Evolutionary conservation across 1,284 basidiomycete genomes (phyloP), one percentile per base, ranked within the genome.

Genomic region (Austroboletus rostrupii): DNA sequence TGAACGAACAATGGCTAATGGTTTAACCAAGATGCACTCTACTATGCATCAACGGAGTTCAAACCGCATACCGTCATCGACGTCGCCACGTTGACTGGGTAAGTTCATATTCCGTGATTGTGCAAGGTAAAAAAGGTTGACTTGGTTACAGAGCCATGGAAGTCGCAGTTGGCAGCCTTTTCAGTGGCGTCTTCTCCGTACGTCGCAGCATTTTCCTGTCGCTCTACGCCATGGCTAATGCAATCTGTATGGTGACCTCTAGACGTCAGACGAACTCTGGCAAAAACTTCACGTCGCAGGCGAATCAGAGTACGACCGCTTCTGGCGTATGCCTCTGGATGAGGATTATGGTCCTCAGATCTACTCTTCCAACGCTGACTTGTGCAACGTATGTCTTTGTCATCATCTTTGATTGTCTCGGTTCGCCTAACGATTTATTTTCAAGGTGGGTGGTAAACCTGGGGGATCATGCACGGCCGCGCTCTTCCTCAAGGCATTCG

Each of bases 271-370:
- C 57, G 68, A 73, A 19, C 80, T 92, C 23, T 95, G 90, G 90
- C 64, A 79, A 39, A 75, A 82, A 53, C 77, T 95, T 10, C 74
- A 83, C 57, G 72, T 66, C 2, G 90, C 92, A 1, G 90, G 90
- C 16, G 77, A 81, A 66, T 69, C 72, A 11, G 90, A 92, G 61
- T 79, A 85, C 61, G 90, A 92, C 68, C 80, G 85, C 38, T 84
- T 92, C 74, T 91, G 89, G 89, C 79, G 87, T 43, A 85, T 92
- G 85, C 91, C 83, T 35, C 75, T 95, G 53, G 83, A 87, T 59
- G 89, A 92, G 49, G 85, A 85, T 50, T 95, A 78, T 60, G 81
- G 81, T 2, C 78, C 81, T 17, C 89, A 90, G 65, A 94, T 95
- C 61, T 71, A 82, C 61, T 74, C 75, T 5, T 86, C 82, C 31